phyloP scores from a whole-genome alignment of 169 alveolate species.

The Amoebophrya sp. region DNA sequence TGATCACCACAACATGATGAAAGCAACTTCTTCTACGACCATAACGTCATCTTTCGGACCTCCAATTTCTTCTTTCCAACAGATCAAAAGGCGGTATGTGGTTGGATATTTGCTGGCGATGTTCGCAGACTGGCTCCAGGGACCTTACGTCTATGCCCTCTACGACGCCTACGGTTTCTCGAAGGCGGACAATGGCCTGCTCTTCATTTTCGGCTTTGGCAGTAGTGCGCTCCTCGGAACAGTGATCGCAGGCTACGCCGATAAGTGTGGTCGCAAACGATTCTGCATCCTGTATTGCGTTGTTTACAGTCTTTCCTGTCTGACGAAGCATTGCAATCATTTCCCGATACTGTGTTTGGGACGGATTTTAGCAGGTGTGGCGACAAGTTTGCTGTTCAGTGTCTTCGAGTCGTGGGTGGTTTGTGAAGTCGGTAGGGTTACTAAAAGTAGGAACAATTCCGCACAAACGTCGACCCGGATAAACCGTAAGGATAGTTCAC shows the following conservation, averaged over 20 bases:
- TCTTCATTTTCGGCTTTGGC: slow-evolving; percentile 45
- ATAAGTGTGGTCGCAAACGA: slow-evolving; percentile 38
- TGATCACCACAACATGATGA: no score
- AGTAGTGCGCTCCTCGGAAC: slow-evolving; percentile 38
- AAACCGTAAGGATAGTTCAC: no score
- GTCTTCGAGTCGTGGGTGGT: neutral
- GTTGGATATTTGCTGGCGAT: slow-evolving; percentile 39
- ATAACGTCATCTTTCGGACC: no score
- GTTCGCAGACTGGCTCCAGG: slow-evolving; percentile 49
- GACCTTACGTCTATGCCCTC: slow-evolving; percentile 45
- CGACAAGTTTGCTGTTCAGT: neutral
- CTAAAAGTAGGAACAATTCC: no score
- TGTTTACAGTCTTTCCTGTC: slow-evolving; percentile 36
- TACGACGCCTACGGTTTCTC: slow-evolving; percentile 43
- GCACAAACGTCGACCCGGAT: no score
- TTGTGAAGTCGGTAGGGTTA: neutral
- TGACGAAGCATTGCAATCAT: slow-evolving; percentile 39
- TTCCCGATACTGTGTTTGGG: slow-evolving; percentile 37
- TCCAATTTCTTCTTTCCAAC: no score
- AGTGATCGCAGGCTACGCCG: slow-evolving; percentile 39
- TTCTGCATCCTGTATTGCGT: slow-evolving; percentile 39
- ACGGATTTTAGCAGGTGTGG: neutral
- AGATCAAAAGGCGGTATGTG: neutral
- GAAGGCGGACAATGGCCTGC: slow-evolving; percentile 37
- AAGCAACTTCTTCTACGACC: no score